A percentile compares a stretch with the other conserved stretches of the same genome.
These are phyloP conservation scores for Nakazawaea peltata DNA, from an alignment of 805 yeast species.

Conservation along the genomic window DNA sequence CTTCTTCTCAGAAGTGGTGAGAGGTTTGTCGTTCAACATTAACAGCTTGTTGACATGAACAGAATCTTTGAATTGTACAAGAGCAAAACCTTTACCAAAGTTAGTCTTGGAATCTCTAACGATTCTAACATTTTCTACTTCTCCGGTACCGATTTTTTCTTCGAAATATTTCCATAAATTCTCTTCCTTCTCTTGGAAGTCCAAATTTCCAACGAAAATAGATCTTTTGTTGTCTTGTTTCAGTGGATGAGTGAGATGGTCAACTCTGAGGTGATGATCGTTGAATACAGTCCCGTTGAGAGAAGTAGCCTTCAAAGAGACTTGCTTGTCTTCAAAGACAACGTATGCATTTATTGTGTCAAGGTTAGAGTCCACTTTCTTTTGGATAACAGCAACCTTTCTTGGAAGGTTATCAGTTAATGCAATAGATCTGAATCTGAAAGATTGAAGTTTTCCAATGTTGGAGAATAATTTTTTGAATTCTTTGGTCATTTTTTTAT, in stretches of 20 bases:
- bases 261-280: constrained; percentile 79
- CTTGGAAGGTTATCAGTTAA: constrained; percentile 84
- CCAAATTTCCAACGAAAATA: constrained; percentile 88
- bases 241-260: constrained; percentile 87
- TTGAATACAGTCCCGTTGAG: constrained; percentile 64
- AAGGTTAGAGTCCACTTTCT: constrained; percentile 66
- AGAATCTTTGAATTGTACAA: constrained; percentile 77
- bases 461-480: constrained; percentile 57
- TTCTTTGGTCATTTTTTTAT: constrained; percentile 49
- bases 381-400: constrained; percentile 81
- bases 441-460: constrained; percentile 54
- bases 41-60: constrained; percentile 76
- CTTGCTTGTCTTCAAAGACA: constrained; percentile 55
- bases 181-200: constrained; percentile 90
- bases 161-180: constrained; percentile 76
- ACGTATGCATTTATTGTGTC: constrained; percentile 85
- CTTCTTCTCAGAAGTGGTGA: constrained; percentile 28
- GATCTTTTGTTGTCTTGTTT: constrained; percentile 77
- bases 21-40: constrained; percentile 61
- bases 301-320: constrained; percentile 36
- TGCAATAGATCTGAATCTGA: constrained; percentile 89
- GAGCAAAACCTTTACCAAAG: constrained; percentile 95
- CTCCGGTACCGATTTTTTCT: constrained; percentile 41
- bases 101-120: constrained; percentile 91
- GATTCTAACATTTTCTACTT: constrained; percentile 82